Evolutionary conservation across 2,329 filamentous ascomycete genomes (phyloP).

Genomic region (Pyrenochaeta sp.): DNA sequence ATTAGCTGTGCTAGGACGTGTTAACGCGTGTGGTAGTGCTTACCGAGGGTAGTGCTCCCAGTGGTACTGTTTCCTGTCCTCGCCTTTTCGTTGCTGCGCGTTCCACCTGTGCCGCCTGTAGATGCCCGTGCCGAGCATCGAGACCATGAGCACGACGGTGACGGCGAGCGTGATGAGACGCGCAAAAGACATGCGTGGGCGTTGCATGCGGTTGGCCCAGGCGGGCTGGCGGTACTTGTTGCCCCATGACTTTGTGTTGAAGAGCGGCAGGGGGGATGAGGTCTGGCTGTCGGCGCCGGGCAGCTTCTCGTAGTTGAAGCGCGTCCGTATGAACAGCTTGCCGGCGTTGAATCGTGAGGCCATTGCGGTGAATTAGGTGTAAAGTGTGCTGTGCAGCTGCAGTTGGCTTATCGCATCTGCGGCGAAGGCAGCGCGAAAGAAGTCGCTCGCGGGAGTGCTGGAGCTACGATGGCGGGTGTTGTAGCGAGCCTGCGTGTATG

Average conservation of each 20-base stretch:
- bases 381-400: constrained; percentile 22
- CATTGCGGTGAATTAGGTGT: constrained; percentile 32
- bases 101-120: constrained; percentile 49
- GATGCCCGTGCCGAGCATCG: constrained; percentile 54
- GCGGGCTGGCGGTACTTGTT: constrained; percentile 44
- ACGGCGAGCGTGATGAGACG: constrained; percentile 53
- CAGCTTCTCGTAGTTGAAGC: constrained; percentile 58
- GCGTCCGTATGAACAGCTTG: constrained; percentile 54
- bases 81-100: constrained; percentile 42
- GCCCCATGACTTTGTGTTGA: constrained; percentile 49
- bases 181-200: constrained; percentile 53
- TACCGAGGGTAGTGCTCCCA: constrained; percentile 58
- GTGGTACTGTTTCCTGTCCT: constrained; percentile 49
- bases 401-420: constrained; percentile 43
- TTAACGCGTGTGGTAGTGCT: constrained; percentile 14
- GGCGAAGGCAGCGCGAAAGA: constrained; percentile 21
- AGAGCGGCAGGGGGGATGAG: constrained; percentile 51
- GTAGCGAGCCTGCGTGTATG: constrained; percentile 11
- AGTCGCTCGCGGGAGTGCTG: constrained; percentile 4
- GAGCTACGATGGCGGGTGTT: constrained; percentile 4
- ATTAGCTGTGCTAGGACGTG: constrained; percentile 20
- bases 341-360: constrained; percentile 55
- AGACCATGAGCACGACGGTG: constrained; percentile 51
- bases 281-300: constrained; percentile 53
- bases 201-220: constrained; percentile 51